These are phyloP conservation scores for Tylopilus sp. DNA, from an alignment of 1,284 basidiomycete genomes.

Conservation along the genomic window DNA sequence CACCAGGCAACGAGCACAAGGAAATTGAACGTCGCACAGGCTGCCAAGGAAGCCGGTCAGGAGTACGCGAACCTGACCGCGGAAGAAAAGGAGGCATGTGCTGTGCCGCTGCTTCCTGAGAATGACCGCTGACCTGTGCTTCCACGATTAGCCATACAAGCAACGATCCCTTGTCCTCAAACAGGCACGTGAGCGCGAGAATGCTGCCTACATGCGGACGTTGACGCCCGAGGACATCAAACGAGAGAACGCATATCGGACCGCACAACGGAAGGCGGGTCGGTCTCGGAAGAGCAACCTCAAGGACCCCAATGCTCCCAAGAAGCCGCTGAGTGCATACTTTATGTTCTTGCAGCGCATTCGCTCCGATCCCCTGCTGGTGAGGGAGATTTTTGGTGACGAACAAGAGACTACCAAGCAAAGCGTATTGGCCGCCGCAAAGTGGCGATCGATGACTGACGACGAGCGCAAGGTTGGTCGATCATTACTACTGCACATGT, in stretches of 20 bases:
- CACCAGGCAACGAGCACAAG: constrained; percentile 77
- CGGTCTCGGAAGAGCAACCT: constrained; percentile 93
- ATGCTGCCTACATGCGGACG: constrained; percentile 82
- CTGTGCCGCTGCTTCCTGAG: constrained; percentile 29
- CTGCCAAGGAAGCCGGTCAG: constrained; percentile 91
- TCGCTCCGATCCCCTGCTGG: constrained; percentile 69
- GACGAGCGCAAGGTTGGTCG: constrained; percentile 81
- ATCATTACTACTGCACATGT: constrained; percentile 6
- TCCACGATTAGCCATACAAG: constrained; percentile 67
- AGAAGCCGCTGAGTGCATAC: constrained; percentile 93
- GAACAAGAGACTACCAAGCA: constrained; percentile 95
- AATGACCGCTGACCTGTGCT: constrained; percentile 32
- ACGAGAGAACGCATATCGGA: constrained; percentile 87
- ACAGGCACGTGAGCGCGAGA: constrained; percentile 79
- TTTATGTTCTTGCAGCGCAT: constrained; percentile 94
- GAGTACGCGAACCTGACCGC: constrained; percentile 80
- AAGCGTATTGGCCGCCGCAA: constrained; percentile 88
- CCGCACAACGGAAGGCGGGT: constrained; percentile 90
- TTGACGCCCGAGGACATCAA: constrained; percentile 95
- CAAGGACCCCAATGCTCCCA: constrained; percentile 95
- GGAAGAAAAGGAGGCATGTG: constrained; percentile 78
- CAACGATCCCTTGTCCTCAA: constrained; percentile 81
- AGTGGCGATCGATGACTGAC: constrained; percentile 90
- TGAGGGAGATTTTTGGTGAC: constrained; percentile 83
- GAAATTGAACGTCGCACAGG: constrained; percentile 93